Percentiles rank a stretch among this genome's conserved stretches.
These are phyloP conservation scores for Tilletia indica DNA, from an alignment of 1,284 basidiomycete genomes.

Conservation along the genomic window DNA sequence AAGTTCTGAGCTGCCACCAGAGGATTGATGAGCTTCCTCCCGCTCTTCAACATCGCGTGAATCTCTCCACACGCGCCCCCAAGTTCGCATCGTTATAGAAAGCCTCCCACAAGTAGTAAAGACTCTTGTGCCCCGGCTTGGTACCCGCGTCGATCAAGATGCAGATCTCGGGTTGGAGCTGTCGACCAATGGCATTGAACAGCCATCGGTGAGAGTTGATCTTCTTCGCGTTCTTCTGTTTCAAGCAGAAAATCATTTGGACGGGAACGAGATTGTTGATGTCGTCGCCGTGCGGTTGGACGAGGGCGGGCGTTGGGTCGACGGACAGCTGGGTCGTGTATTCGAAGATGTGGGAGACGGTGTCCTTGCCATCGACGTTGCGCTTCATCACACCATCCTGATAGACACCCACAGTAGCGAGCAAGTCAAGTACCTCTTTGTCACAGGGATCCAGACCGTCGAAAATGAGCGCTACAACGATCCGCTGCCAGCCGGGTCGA, in stretches of 20 bases:
- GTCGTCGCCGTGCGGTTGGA: constrained; percentile 79
- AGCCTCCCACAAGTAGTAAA: constrained; percentile 55
- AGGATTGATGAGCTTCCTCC: constrained; percentile 53
- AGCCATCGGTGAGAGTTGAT: constrained; percentile 74
- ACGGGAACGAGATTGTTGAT: constrained; percentile 84
- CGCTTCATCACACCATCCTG: constrained; percentile 88
- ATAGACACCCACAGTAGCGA: constrained; percentile 59
- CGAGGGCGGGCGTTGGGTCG: constrained; percentile 80
- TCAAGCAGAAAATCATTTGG: constrained; percentile 90
- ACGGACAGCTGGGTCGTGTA: constrained; percentile 65
- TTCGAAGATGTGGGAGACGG: constrained; percentile 79
- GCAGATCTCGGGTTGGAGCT: constrained; percentile 57
- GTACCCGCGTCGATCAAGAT: constrained; percentile 54
- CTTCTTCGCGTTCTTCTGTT: constrained; percentile 87
- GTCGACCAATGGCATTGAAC: constrained; percentile 89
- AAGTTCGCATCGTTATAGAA: constrained; percentile 55
- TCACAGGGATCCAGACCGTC: constrained; percentile 96
- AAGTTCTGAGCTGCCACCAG: constrained; percentile 80
- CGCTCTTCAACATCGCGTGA: constrained; percentile 53
- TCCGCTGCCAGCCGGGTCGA: constrained; percentile 73
- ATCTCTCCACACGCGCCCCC: constrained; percentile 56
- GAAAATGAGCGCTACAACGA: constrained; percentile 78
- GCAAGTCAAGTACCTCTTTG: constrained; percentile 62
- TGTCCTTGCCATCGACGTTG: constrained; percentile 80
- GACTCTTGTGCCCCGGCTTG: constrained; percentile 51